These are phyloP conservation scores for Zelopaecilomyces penicillatus DNA, from an alignment of 2,329 filamentous ascomycete genomes.

Conservation along the genomic window DNA sequence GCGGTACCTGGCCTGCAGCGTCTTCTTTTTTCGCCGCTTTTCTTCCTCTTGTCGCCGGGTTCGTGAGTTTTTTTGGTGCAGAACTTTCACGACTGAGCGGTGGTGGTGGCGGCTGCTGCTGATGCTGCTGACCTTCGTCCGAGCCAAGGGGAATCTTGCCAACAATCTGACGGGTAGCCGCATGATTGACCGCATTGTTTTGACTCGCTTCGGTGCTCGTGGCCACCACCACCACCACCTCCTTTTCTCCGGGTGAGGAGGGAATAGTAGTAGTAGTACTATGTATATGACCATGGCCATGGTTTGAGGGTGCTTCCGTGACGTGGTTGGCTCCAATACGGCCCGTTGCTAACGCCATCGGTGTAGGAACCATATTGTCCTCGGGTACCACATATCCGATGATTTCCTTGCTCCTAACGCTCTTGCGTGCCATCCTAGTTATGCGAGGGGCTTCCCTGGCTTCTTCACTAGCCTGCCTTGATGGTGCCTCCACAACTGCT, in stretches of 20 bases:
- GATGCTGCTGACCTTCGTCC: too few relatives aligned
- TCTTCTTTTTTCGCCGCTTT: constrained; percentile 45
- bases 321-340: constrained; percentile 4
- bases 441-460: constrained; percentile 22
- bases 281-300: background rate
- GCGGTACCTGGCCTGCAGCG: constrained; percentile 40
- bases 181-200: too few relatives aligned
- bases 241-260: too few relatives aligned
- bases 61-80: constrained; percentile 21
- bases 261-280: too few relatives aligned
- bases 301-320: background rate
- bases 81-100: too few relatives aligned
- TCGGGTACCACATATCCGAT: constrained; percentile 28
- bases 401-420: constrained; percentile 39
- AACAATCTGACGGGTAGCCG: too few relatives aligned
- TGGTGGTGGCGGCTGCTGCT: too few relatives aligned
- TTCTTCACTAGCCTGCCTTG: too few relatives aligned
- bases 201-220: too few relatives aligned
- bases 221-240: too few relatives aligned
- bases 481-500: too few relatives aligned
- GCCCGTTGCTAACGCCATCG: constrained; percentile 11
- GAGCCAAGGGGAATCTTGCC: too few relatives aligned
- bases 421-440: constrained; percentile 31
- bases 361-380: constrained; percentile 11
- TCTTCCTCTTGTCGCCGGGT: constrained; percentile 44